Percentiles rank a stretch among this genome's conserved stretches.
Evolutionary conservation across 352 stramenopile genomes (phyloP).

Genomic region (Phytophthora rubi): DNA sequence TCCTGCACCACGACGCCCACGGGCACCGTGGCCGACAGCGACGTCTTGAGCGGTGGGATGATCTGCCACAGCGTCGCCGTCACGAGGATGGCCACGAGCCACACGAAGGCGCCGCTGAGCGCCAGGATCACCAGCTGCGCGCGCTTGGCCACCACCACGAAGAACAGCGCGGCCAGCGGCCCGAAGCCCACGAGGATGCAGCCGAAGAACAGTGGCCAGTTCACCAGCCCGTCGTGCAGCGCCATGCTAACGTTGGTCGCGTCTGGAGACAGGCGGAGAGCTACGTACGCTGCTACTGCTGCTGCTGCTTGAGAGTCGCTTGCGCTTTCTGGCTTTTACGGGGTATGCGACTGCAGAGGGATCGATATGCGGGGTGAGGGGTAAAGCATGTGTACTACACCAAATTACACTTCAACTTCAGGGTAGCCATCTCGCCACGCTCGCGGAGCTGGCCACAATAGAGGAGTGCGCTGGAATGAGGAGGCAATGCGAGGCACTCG

Average conservation of each 20-base stretch:
- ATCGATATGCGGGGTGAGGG: neutral
- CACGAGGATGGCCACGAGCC: conserved; percentile 82
- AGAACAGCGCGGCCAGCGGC: conserved; percentile 77
- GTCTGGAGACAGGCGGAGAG: neutral
- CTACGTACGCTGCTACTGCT: neutral
- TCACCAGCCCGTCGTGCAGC: conserved; percentile 71
- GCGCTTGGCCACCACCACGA: conserved; percentile 78
- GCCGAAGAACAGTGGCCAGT: conserved; percentile 88
- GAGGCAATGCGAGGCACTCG: too few species aligned
- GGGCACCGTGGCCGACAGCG: conserved; percentile 75
- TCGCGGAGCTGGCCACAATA: too few species aligned
- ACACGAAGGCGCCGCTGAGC: conserved; percentile 82
- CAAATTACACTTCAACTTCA: neutral
- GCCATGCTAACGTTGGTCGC: conserved; percentile 45
- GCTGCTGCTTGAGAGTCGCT: neutral
- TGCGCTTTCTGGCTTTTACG: neutral
- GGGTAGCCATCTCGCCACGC: too few species aligned
- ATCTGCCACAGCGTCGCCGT: conserved; percentile 78
- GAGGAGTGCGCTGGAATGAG: too few species aligned
- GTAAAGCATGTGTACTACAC: neutral
- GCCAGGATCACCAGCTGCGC: conserved; percentile 87
- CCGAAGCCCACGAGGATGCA: conserved; percentile 84
- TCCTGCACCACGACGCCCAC: conserved; percentile 79
- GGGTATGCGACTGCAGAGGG: neutral
- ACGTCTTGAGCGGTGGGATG: conserved; percentile 77